These are phyloP conservation scores for Trichosporon coremiiforme DNA, from an alignment of 1,284 basidiomycete species.

Conservation along the genomic window DNA sequence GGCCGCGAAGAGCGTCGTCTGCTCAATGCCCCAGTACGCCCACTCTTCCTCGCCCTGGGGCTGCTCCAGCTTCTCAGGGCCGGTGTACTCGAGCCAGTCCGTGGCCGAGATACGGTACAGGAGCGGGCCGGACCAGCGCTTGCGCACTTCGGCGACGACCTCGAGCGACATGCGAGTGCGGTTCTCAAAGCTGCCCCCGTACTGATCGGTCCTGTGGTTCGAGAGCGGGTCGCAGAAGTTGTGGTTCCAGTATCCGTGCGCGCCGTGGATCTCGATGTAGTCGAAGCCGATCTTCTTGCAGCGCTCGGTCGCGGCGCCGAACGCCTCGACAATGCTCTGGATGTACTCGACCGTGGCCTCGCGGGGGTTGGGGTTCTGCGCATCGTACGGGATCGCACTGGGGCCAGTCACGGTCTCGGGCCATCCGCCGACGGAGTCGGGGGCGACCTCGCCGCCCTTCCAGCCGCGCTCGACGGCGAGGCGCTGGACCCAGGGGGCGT, in stretches of 20 bases:
- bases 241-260: constrained; percentile 69
- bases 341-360: constrained; percentile 65
- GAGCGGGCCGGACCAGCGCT: constrained; percentile 69
- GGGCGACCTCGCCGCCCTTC: constrained; percentile 47
- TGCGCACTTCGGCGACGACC: constrained; percentile 62
- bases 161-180: constrained; percentile 69
- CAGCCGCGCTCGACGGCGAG: constrained; percentile 47
- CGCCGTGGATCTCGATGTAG: constrained; percentile 76
- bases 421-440: constrained; percentile 67
- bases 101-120: constrained; percentile 73
- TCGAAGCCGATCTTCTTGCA: constrained; percentile 70
- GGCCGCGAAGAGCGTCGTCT: constrained; percentile 65
- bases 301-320: constrained; percentile 65
- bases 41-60: constrained; percentile 62
- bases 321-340: constrained; percentile 66
- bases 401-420: constrained; percentile 65
- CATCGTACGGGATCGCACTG: constrained; percentile 63
- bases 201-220: constrained; percentile 69
- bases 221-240: constrained; percentile 70
- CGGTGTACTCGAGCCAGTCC: constrained; percentile 69
- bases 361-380: constrained; percentile 62
- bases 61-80: constrained; percentile 56
- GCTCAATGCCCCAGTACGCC: constrained; percentile 66
- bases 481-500: constrained; percentile 63
- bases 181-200: constrained; percentile 75